Base-by-base conservation (phyloP, 305 asterid genomes). In the Solanum aculeatissimum region DNA sequence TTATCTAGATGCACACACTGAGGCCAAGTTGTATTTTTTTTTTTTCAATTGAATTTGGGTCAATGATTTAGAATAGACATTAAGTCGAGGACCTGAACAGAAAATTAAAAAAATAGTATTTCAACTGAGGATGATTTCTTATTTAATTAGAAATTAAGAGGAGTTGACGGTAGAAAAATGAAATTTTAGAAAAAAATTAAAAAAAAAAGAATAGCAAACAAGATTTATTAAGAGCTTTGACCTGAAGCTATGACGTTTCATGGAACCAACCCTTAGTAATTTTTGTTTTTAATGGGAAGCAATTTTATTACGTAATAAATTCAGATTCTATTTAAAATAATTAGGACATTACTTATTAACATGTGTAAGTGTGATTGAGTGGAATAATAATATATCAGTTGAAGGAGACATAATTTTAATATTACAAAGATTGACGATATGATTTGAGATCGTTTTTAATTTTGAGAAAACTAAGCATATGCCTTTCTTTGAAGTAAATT, bases 1-100 rank as follows among this genome's bases (percentile, higher is more conserved):
- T 84, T 15, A 87, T 32, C 83, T 69, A 85, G 51, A 63, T 87
- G 92, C 87, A 85, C 91, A 88, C 89, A 87, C 86, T 87, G 86
- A 69, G 89, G 92, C 90, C 92, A 89, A 90, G n/a, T 88, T 86
- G 92, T 21, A 16, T 83, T 85, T 70, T 81, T 81, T 21, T 18
- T 83, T 85, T 70, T 81, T 81, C 10, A 72, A 83, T 49, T 80
- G 35, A 23, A 29, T 77, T 82, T 74, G 51, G 83, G 88, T 85
- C 88, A 87, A 82, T 32, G 84, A 80, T 71, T 78, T 9, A 82
- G 71, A 78, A 79, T 80, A 40, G 86, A 10, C 63, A n/a, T 82
- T 84, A 69, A 81, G 65, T 51, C 40, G 40, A 47, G 81, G 58
- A 72, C 58, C 80, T 16, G 49, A 32, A 16, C 9, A 75, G 23